Evolutionary conservation across 2,329 filamentous ascomycete species (phyloP), one percentile per base, ranked within the genome.

Genomic region (Trichocomaceae sp.): DNA sequence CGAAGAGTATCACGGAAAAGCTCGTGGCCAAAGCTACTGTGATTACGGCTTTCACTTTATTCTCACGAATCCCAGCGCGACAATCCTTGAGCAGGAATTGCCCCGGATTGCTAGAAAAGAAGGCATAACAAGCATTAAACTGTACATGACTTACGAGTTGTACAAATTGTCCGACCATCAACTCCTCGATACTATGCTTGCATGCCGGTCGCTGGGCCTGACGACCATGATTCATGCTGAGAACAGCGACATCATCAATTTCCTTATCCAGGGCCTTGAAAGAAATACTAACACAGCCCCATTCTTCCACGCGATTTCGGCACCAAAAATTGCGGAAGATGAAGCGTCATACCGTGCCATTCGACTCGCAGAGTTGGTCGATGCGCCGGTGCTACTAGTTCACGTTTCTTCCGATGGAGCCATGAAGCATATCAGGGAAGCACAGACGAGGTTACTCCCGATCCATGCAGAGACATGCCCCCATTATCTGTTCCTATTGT

Each of bases 401-500:
- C 79, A 81, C 62, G 74, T 81, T 66, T 75, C 71, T 12, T 77
- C 75, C 8, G 69, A 75, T 5, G 67, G 70, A 5, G 79, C 79
- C 2, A 74, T 77, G 10, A 64, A 68, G 4, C 75, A 78, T 58
- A 76, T 82, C 51, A 72, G 77, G 22, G 64, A 70, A 17, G 79
- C 80, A 0, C 79, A 82, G 61, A 75, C 74, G 8, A 63, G 72
- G 3, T 73, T 76, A 0, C 68, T 81, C 9, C 79, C 80, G 0
- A 72, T 82, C 20, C 77, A 79, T 58, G 80, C 77, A 1, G 79
- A 82, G 63, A 83, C 80, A 1, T 83, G 80, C 61, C 80, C 80
- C 2, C 80, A 83, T 54, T 83, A 83, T 58, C 71, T 83, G 15
- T 79, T 79, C 59, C 69, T 83, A n/a, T 77, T 77, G 1, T 72